Base-by-base conservation (phyloP, 371 early-diverging fungal species). In the Rhizomucor pusillus region DNA sequence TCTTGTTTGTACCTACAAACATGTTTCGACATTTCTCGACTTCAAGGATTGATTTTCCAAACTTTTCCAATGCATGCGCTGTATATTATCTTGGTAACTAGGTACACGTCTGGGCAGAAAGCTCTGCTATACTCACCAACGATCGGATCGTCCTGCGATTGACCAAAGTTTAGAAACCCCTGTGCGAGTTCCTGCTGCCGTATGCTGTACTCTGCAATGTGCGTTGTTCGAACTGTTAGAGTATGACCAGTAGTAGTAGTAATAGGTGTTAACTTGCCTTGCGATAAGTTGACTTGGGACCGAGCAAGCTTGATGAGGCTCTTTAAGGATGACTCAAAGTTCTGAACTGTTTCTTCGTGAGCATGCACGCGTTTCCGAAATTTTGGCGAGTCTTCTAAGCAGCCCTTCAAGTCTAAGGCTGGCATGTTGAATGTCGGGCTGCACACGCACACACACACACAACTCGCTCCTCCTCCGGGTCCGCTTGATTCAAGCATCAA, bases 21-120 rank as follows among this genome's bases (percentile, higher is more conserved):
- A 87, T 81, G 20, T 66, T 45, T 43, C 87, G 64, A 56, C 78
- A 80, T 47, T 80, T 81, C 43, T 87, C 85, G 39, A 87, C 75
- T 59, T 87, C 85, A 39, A 69, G 66, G 24, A 87, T 63, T 23
- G 84, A 77, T 37, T 72, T 75, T 22, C 81, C 71, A 60, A 79
- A 82, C 51, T 80, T 79, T 43, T 80, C 79, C 19, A 80, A 60
- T 1, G 82, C 77, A 51, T 77, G 75, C 29, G 73, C 83, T 82
- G 39, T 23, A 25, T 16, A 37, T 29, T 29, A 29, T 29, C 29
- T n/a, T n/a, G n/a, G n/a, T n/a, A n/a, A n/a, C n/a, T n/a, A n/a
- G n/a, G n/a, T n/a, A n/a, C n/a, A n/a, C n/a, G n/a, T n/a, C n/a
- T n/a, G n/a, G n/a, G n/a, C n/a, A n/a, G n/a, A n/a, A n/a, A n/a